phyloP scores from a whole-genome alignment of 1,284 basidiomycete species.

The Hymenochaete sp. region DNA sequence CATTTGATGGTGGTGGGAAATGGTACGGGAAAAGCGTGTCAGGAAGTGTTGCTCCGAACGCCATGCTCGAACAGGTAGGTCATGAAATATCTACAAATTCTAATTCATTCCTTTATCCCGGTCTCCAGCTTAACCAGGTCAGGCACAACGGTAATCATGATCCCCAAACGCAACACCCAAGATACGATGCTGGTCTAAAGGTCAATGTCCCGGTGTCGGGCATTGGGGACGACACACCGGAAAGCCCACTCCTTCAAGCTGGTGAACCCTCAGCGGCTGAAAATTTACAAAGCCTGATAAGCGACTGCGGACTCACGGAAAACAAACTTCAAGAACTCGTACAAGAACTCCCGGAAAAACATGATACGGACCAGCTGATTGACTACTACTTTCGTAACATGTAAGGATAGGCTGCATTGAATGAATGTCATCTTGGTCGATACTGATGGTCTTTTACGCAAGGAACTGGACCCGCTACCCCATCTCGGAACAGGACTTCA shows the following conservation, averaged over 20 bases:
- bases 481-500: slow-evolving; percentile 81
- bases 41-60: slow-evolving; percentile 65
- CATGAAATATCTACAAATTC: background rate
- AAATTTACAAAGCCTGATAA: slow-evolving; percentile 72
- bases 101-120: background rate
- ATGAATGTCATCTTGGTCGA: background rate
- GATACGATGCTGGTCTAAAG: background rate
- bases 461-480: slow-evolving; percentile 96
- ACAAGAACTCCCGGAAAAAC: slow-evolving; percentile 74
- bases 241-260: slow-evolving; percentile 36
- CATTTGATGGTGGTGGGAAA: slow-evolving; percentile 63
- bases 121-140: slow-evolving; percentile 14
- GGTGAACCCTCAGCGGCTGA: slow-evolving; percentile 66
- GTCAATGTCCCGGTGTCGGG: slow-evolving; percentile 8
- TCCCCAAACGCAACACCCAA: background rate
- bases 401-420: slow-evolving; percentile 37
- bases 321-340: slow-evolving; percentile 86
- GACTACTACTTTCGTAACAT: slow-evolving; percentile 71
- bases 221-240: slow-evolving; percentile 23
- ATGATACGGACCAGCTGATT: slow-evolving; percentile 64
- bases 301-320: slow-evolving; percentile 83
- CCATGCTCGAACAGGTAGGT: slow-evolving; percentile 66
- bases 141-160: slow-evolving; percentile 8
- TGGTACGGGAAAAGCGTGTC: slow-evolving; percentile 80
- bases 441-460: slow-evolving; percentile 2